phyloP scores from a whole-genome alignment of 2,329 filamentous ascomycete species.

The Trichoderma oligosporum region DNA sequence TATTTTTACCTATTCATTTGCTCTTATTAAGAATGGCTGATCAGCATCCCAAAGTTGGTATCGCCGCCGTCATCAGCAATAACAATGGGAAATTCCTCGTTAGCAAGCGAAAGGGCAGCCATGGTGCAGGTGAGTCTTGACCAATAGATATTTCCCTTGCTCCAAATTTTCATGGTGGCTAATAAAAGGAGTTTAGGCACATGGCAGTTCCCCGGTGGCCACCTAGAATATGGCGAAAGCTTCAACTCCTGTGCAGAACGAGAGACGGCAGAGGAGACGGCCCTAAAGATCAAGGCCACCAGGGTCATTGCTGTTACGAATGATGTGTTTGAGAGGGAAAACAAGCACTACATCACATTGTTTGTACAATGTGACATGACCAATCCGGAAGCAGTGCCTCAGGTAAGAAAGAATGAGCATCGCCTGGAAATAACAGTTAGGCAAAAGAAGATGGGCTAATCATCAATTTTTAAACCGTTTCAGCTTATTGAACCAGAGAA shows the following conservation, averaged over 20 bases:
- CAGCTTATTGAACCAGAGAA: slow-evolving; percentile 47
- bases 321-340: slow-evolving; percentile 55
- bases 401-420: slow-evolving; percentile 42
- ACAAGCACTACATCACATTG: slow-evolving; percentile 71
- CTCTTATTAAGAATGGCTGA: neutral
- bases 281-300: slow-evolving; percentile 50
- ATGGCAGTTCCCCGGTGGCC: slow-evolving; percentile 68
- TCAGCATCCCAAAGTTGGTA: slow-evolving; percentile 42
- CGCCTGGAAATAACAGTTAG: neutral
- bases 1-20: too few relatives aligned
- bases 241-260: slow-evolving; percentile 60
- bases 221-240: slow-evolving; percentile 67
- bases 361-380: slow-evolving; percentile 57
- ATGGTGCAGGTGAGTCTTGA: slow-evolving; percentile 43
- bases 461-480: too few relatives aligned
- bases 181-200: slow-evolving; percentile 43
- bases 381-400: slow-evolving; percentile 46
- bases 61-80: slow-evolving; percentile 46
- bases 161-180: neutral
- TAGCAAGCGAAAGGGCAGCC: slow-evolving; percentile 46
- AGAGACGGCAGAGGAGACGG: slow-evolving; percentile 69
- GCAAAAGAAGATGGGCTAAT: neutral
- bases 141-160: neutral
- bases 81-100: slow-evolving; percentile 43
- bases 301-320: slow-evolving; percentile 62